These are phyloP conservation scores for Eucalyptus pauciflora DNA, from an alignment of 345 rosid species.

Conservation along the genomic window DNA sequence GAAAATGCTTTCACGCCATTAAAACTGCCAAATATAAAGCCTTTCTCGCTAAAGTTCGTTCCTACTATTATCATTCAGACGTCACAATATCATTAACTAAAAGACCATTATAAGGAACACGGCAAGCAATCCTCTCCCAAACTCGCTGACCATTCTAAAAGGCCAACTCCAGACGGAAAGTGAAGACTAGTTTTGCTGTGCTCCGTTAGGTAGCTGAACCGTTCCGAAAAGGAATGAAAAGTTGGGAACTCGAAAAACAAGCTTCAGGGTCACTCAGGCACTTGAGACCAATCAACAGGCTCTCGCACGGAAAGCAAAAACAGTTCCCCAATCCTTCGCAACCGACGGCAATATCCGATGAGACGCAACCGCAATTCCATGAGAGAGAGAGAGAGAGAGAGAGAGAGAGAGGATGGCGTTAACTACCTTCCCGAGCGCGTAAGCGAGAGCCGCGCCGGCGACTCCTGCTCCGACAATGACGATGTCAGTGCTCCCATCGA, in stretches of 20 bases:
- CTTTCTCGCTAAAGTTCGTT: not conserved
- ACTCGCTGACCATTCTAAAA: not conserved
- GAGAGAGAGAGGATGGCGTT: not conserved
- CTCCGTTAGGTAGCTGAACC: not conserved
- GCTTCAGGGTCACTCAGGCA: not conserved
- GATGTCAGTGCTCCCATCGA: not conserved
- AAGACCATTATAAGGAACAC: not conserved
- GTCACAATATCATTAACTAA: not conserved
- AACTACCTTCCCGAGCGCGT: slow-evolving; percentile 35
- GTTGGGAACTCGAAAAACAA: not conserved
- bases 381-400: not conserved
- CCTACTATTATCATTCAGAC: not conserved
- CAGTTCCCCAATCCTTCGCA: not conserved
- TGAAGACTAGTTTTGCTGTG: not conserved
- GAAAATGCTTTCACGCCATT: not conserved
- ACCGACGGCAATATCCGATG: not conserved
- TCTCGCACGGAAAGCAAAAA: not conserved
- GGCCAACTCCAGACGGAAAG: not conserved
- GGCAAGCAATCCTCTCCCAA: not conserved
- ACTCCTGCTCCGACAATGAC: slow-evolving; percentile 36
- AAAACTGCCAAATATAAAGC: not conserved
- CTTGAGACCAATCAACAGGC: not conserved
- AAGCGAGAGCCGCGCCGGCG: slow-evolving; percentile 56
- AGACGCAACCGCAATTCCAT: not conserved
- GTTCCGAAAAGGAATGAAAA: not conserved